phyloP scores from a whole-genome alignment of 805 yeast species.

The Yarrowia yakushimensis region DNA sequence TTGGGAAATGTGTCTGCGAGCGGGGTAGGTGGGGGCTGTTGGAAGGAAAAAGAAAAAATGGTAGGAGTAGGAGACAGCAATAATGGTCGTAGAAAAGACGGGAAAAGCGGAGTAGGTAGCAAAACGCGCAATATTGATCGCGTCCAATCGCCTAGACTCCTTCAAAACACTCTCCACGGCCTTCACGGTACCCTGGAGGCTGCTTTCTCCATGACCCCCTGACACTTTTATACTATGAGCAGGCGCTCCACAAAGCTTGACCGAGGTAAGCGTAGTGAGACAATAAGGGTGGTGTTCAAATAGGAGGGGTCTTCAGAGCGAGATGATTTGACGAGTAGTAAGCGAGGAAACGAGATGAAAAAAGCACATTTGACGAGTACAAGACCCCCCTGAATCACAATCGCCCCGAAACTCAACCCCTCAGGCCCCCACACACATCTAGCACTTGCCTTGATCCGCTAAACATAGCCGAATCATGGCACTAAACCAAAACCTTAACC shows the following conservation, averaged over 20 bases:
- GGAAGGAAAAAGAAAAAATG: not conserved
- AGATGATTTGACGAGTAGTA: not conserved
- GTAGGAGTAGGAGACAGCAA: not conserved
- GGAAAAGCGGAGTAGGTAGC: not conserved
- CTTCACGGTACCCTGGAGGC: not conserved
- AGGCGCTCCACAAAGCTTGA: conserved; percentile 1
- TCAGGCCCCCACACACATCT: not conserved
- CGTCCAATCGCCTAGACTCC: not conserved
- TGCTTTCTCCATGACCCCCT: not conserved
- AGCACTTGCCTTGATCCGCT: not conserved
- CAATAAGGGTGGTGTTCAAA: not conserved
- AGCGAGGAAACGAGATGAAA: not conserved
- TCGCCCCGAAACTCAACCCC: too few species aligned
- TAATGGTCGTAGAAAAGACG: not conserved
- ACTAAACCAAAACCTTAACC: conserved; percentile 1
- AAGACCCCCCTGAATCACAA: too few species aligned
- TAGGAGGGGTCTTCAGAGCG: not conserved
- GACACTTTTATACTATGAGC: not conserved
- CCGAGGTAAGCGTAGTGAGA: conserved; percentile 2
- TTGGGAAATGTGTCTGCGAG: conserved; percentile 13
- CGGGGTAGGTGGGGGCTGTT: not conserved
- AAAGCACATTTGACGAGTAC: too few species aligned
- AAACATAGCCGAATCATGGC: not conserved
- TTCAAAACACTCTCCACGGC: not conserved
- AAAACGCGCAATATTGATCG: not conserved